A percentile compares a stretch with the other conserved stretches of the same genome.
These are phyloP conservation scores for Aspergillus luchuensis DNA, from an alignment of 2,329 filamentous ascomycete genomes.

Conservation along the genomic window DNA sequence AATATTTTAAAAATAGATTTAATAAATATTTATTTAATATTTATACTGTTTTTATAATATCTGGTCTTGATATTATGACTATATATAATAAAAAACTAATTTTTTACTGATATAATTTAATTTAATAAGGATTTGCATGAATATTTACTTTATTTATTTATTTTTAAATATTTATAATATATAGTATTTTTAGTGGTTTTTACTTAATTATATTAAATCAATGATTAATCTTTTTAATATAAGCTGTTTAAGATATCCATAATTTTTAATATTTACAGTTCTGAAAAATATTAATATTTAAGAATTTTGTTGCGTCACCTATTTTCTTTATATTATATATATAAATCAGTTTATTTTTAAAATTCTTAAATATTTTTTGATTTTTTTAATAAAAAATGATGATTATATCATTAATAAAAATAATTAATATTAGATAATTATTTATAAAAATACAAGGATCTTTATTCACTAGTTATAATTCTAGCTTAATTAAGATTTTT, in stretches of 20 bases:
- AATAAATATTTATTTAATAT: background rate
- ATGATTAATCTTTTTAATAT: background rate
- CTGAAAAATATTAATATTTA: background rate
- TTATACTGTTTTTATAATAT: background rate
- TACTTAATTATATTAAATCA: background rate
- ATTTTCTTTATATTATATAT: background rate
- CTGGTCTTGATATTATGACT: background rate
- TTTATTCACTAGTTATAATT: background rate
- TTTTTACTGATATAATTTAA: background rate
- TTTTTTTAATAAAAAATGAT: background rate
- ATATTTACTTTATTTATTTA: background rate
- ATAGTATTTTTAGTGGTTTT: background rate
- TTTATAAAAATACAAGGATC: background rate
- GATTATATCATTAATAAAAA: background rate
- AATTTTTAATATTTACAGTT: background rate
- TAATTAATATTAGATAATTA: background rate
- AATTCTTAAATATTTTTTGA: background rate
- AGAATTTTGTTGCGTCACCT: background rate
- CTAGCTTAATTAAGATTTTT: background rate
- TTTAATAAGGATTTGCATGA: background rate
- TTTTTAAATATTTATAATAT: background rate
- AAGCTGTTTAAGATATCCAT: background rate
- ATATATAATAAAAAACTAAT: background rate
- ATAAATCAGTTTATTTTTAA: background rate
- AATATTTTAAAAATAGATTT: background rate